phyloP scores from a whole-genome alignment of 2,329 filamentous ascomycete species.

The Coleophoma eucalyptorum region DNA sequence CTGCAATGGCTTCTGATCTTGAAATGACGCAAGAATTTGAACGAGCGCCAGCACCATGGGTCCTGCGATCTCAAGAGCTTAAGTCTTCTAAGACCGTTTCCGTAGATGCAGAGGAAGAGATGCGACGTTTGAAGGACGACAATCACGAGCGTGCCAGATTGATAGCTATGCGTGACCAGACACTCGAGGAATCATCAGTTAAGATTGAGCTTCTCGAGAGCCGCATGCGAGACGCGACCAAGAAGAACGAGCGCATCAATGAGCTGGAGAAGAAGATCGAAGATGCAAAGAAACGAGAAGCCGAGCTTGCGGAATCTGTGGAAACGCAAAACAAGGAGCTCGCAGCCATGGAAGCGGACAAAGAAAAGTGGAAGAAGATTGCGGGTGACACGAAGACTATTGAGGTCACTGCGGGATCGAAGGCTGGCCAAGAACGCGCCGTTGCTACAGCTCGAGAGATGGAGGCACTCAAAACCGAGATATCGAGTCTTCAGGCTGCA shows the following conservation, averaged over 20 bases:
- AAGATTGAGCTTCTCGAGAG: slow-evolving; percentile 92
- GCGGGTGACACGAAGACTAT: slow-evolving; percentile 59
- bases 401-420: slow-evolving; percentile 42
- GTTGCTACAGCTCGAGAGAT: slow-evolving; percentile 70
- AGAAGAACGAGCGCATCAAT: slow-evolving; percentile 67
- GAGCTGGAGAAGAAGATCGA: slow-evolving; percentile 60
- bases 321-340: slow-evolving; percentile 66
- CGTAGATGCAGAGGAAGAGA: slow-evolving; percentile 80
- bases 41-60: slow-evolving; percentile 73
- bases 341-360: slow-evolving; percentile 59
- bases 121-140: slow-evolving; percentile 75
- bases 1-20: slow-evolving; percentile 65
- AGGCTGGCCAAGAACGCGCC: slow-evolving; percentile 61
- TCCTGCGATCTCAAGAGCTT: slow-evolving; percentile 74
- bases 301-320: slow-evolving; percentile 57
- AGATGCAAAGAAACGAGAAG: slow-evolving; percentile 44
- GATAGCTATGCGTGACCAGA: slow-evolving; percentile 72
- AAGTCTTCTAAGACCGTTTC: slow-evolving; percentile 78
- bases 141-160: slow-evolving; percentile 72
- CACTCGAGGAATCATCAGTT: slow-evolving; percentile 80
- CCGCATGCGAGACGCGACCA: slow-evolving; percentile 77
- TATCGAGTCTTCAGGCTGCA: slow-evolving; percentile 59
- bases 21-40: slow-evolving; percentile 78
- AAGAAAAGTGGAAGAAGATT: slow-evolving; percentile 69
- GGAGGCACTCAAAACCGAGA: slow-evolving; percentile 66